These are phyloP conservation scores for Chlamydomonas applanata DNA, from an alignment of 139 green algal genomes.

Conservation along the genomic window DNA sequence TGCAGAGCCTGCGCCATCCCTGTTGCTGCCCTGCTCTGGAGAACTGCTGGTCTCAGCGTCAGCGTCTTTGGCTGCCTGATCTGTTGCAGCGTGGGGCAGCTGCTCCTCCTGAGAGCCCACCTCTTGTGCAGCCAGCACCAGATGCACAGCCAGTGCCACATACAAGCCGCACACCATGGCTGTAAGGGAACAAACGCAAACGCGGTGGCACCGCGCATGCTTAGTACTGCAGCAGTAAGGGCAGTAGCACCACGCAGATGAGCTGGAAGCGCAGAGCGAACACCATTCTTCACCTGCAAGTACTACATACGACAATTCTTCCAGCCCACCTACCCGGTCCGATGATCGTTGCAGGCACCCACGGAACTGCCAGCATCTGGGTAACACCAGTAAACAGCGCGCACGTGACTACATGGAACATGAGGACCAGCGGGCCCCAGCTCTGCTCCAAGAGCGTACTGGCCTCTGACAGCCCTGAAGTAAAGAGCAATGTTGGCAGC, in stretches of 20 bases:
- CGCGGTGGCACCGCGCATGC: neutral
- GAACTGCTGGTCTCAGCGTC: neutral
- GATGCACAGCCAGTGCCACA: neutral
- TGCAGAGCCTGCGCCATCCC: too few relatives aligned
- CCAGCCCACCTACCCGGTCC: neutral
- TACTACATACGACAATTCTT: too few relatives aligned
- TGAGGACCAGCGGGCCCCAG: neutral
- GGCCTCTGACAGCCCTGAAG: neutral
- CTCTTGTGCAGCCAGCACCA: too few relatives aligned
- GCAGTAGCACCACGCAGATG: too few relatives aligned
- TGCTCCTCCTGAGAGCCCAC: neutral
- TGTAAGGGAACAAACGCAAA: neutral
- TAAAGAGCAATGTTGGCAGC: conserved; percentile 1
- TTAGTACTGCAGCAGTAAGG: too few relatives aligned
- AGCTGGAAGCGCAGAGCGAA: too few relatives aligned
- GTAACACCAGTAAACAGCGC: neutral
- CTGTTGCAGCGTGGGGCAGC: neutral
- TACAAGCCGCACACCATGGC: conserved; percentile 5
- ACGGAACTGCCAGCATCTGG: neutral
- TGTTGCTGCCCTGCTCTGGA: too few relatives aligned
- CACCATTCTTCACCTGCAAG: too few relatives aligned
- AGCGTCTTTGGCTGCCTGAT: neutral
- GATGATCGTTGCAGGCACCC: neutral
- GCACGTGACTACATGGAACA: neutral
- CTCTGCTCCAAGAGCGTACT: neutral